Evolutionary conservation across 805 yeast genomes (phyloP).

Genomic region (Suhomyces xylopsoci): DNA sequence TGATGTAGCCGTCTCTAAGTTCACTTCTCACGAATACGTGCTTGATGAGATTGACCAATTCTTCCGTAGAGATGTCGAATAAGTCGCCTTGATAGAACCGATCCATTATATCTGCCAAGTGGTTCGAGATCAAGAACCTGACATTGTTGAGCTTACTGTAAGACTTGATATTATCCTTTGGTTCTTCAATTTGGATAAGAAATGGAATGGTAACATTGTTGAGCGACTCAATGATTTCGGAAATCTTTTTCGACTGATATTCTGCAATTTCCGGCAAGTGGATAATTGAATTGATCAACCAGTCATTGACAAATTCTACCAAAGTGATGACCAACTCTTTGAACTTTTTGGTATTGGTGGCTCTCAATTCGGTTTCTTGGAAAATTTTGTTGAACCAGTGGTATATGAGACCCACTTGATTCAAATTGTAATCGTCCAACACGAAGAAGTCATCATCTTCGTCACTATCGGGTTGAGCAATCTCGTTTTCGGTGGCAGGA

Average conservation of each 20-base stretch:
- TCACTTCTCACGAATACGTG: constrained; percentile 46
- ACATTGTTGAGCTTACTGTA: constrained; percentile 29
- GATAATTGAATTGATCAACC: constrained; percentile 25
- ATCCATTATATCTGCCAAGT: constrained; percentile 46
- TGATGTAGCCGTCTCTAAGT: constrained; percentile 40
- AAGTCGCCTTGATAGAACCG: constrained; percentile 51
- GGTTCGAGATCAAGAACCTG: constrained; percentile 33
- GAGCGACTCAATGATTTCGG: constrained; percentile 22
- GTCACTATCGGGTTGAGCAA: neutral
- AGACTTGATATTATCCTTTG: constrained; percentile 18
- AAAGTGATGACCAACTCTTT: constrained; percentile 22
- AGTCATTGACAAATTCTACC: constrained; percentile 28
- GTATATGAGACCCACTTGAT: constrained; percentile 17
- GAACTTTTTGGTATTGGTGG: constrained; percentile 27
- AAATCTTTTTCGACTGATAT: constrained; percentile 29
- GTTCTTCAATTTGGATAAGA: constrained; percentile 14
- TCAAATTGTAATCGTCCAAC: constrained; percentile 18
- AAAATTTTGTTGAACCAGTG: constrained; percentile 21
- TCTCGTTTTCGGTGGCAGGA: neutral
- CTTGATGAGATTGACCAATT: constrained; percentile 39
- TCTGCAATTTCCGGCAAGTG: constrained; percentile 33
- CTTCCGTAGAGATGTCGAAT: constrained; percentile 47
- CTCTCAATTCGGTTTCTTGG: constrained; percentile 18
- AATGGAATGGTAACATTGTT: constrained; percentile 21
- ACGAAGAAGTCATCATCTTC: constrained; percentile 11